phyloP scores from a whole-genome alignment of 108 stramenopile species.

The Pseudonitzschia pungens region DNA sequence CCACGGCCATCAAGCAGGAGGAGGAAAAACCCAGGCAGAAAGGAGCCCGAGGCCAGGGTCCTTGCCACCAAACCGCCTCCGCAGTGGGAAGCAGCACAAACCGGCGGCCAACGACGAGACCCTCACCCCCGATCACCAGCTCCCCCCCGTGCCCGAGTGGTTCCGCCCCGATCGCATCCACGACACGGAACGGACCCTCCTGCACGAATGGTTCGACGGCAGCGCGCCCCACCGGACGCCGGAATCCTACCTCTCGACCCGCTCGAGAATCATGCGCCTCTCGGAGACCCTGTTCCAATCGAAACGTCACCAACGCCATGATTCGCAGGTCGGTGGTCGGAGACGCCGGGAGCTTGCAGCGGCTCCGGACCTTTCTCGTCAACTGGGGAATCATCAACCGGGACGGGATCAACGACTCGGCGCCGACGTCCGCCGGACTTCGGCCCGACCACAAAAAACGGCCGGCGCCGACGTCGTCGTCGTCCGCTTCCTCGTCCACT shows the following conservation, averaged over 20 bases:
- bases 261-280: constrained; percentile 62
- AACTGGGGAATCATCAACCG: constrained; percentile 71
- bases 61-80: constrained; percentile 46
- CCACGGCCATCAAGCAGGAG: constrained; percentile 12
- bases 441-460: constrained; percentile 35
- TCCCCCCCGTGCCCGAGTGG: constrained; percentile 66
- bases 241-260: constrained; percentile 53
- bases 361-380: constrained; percentile 66
- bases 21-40: constrained; percentile 18
- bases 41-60: constrained; percentile 29
- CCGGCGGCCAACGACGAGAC: constrained; percentile 54
- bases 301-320: constrained; percentile 69
- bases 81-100: constrained; percentile 51
- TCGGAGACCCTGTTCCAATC: constrained; percentile 50
- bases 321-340: constrained; percentile 65
- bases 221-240: constrained; percentile 75
- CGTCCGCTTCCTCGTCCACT: no score
- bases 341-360: constrained; percentile 79
- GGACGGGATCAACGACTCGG: constrained; percentile 70
- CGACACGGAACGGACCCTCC: constrained; percentile 63
- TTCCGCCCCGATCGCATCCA: constrained; percentile 56
- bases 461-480: constrained; percentile 33
- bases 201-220: constrained; percentile 86
- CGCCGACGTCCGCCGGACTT: constrained; percentile 60
- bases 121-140: constrained; percentile 33